Evolutionary conservation across 2,329 filamentous ascomycete species (phyloP).

Genomic region (Fragosphaeria purpurea): DNA sequence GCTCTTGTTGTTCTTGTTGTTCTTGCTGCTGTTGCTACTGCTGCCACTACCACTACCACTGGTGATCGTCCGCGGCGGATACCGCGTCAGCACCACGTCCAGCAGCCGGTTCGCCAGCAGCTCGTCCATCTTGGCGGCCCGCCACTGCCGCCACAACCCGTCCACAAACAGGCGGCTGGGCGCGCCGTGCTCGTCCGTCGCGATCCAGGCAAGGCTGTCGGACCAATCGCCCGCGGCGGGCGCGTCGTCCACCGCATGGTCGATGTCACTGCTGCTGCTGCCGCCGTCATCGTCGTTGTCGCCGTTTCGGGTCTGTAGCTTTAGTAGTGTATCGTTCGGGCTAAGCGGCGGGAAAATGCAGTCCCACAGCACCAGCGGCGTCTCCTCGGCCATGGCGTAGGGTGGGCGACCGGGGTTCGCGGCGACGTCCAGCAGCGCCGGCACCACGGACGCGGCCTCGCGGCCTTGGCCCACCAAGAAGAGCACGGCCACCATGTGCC

Average conservation of each 20-base stretch:
- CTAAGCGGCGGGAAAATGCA: constrained; percentile 65
- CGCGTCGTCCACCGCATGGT: not conserved
- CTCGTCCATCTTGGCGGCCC: constrained; percentile 81
- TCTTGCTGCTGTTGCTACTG: constrained; percentile 28
- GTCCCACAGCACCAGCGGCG: constrained; percentile 89
- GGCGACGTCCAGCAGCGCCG: constrained; percentile 61
- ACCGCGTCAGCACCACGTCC: constrained; percentile 38
- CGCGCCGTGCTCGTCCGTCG: constrained; percentile 57
- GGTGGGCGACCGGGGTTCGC: constrained; percentile 66
- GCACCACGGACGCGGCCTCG: constrained; percentile 63
- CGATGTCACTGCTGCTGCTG: no score
- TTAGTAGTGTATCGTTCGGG: constrained; percentile 8
- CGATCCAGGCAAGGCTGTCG: constrained; percentile 67
- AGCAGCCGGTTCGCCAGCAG: constrained; percentile 67
- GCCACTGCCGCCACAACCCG: constrained; percentile 74
- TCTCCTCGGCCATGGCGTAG: constrained; percentile 86
- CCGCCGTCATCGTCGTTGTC: constrained; percentile 15
- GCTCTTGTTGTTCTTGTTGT: constrained; percentile 16
- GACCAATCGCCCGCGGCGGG: constrained; percentile 28
- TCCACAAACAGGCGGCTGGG: constrained; percentile 55
- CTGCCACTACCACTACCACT: constrained; percentile 30
- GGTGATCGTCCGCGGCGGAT: not conserved
- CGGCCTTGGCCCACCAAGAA: constrained; percentile 86
- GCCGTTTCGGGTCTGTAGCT: constrained; percentile 3
- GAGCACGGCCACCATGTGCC: constrained; percentile 85